phyloP scores from a whole-genome alignment of 805 yeast species.

The Yamadazyma takamatsuzukensis region DNA sequence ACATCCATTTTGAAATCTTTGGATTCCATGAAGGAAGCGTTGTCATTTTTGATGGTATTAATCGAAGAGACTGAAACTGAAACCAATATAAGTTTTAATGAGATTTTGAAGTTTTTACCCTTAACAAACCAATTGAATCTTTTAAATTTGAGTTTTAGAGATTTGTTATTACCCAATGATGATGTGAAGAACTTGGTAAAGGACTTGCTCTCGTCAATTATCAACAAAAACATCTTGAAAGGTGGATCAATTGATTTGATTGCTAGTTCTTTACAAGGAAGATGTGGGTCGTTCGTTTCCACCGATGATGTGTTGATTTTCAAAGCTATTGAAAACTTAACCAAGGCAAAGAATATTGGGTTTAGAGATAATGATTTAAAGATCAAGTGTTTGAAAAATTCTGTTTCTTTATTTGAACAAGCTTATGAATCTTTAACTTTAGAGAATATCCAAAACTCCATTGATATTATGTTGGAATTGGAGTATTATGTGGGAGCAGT shows the following conservation, averaged over 20 bases:
- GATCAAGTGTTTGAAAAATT: slow-evolving; percentile 62
- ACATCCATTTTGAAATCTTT: slow-evolving; percentile 72
- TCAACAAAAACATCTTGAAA: slow-evolving; percentile 79
- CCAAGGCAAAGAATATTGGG: slow-evolving; percentile 78
- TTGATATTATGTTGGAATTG: slow-evolving; percentile 70
- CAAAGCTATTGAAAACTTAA: slow-evolving; percentile 88
- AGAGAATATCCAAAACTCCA: slow-evolving; percentile 79
- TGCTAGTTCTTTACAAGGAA: slow-evolving; percentile 81
- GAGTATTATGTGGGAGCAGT: slow-evolving; percentile 84
- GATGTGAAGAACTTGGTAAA: slow-evolving; percentile 65
- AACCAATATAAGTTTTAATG: slow-evolving; percentile 47
- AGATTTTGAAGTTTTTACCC: slow-evolving; percentile 66
- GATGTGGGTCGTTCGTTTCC: slow-evolving; percentile 93
- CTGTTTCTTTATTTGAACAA: slow-evolving; percentile 72
- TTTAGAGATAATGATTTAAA: slow-evolving; percentile 66
- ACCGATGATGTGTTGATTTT: slow-evolving; percentile 90
- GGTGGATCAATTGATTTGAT: slow-evolving; percentile 94
- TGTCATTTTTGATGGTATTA: slow-evolving; percentile 80
- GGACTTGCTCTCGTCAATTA: slow-evolving; percentile 83
- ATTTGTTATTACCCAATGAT: slow-evolving; percentile 69
- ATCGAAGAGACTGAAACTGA: slow-evolving; percentile 73
- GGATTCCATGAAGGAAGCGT: slow-evolving; percentile 79
- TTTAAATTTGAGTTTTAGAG: slow-evolving; percentile 64
- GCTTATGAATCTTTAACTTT: slow-evolving; percentile 74
- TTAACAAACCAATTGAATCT: slow-evolving; percentile 66